Evolutionary conservation across 768 basidiomycete species (phyloP).

Genomic region (Mycena sanguinolenta): DNA sequence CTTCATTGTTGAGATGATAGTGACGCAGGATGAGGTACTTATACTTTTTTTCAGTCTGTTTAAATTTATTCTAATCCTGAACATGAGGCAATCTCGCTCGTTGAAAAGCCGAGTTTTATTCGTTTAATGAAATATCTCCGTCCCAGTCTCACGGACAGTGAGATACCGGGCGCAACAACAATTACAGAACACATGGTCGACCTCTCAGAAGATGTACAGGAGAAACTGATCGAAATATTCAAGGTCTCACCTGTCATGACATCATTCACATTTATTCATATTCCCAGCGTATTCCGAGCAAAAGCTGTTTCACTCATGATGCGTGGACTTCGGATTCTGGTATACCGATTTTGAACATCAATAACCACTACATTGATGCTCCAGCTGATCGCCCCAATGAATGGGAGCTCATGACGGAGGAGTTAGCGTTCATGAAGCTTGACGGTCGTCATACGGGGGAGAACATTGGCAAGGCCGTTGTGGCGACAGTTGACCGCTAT

Average conservation of each 20-base stretch:
- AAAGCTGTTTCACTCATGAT: constrained; percentile 31
- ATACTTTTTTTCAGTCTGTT: too few species aligned
- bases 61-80: not conserved
- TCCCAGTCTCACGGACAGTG: not conserved
- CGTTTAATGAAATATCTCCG: not conserved
- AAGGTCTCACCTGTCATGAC: not conserved
- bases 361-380: constrained; percentile 32
- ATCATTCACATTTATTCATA: not conserved
- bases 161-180: not conserved
- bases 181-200: not conserved
- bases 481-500: constrained; percentile 28
- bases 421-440: constrained; percentile 30
- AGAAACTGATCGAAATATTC: not conserved
- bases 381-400: constrained; percentile 21
- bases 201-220: not conserved
- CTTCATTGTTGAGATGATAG: constrained; percentile 4
- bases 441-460: constrained; percentile 23
- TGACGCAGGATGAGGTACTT: not conserved
- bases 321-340: constrained; percentile 34
- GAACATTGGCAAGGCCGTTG: constrained; percentile 17
- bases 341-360: constrained; percentile 36
- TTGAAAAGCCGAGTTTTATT: not conserved
- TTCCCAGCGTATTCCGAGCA: not conserved
- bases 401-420: constrained; percentile 27
- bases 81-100: not conserved